Base-by-base conservation (phyloP, 2,329 filamentous ascomycete species). In the Xylariaceae sp. region DNA sequence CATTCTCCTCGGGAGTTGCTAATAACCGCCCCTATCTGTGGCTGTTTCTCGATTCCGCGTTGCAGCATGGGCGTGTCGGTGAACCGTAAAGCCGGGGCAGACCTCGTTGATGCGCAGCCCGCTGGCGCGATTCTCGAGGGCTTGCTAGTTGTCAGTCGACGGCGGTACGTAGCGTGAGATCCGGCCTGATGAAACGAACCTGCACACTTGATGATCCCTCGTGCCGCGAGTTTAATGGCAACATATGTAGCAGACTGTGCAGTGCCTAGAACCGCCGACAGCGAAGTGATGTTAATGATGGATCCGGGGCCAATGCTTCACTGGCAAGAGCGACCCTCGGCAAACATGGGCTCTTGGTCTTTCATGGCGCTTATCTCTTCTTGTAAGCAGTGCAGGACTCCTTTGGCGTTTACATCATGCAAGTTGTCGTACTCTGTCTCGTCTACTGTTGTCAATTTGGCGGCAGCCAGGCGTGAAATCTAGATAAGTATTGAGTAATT, bases 71-170 rank as follows among this genome's bases (percentile, higher is more conserved):
- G 53, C 16, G 56, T 60, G 31, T 62, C 38, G 6, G 55, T 60
- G 17, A 51, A 62, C 6, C n/a, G n/a, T n/a, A n/a, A n/a, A n/a
- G n/a, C 58, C 51, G 2, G 58, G 57, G n/a, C 56, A 62, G 12
- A 57, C 55, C 18, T 60, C 55, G 40, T 60, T 60, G 1, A 60
- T 60, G 5, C 57, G 55, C n/a, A 62, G 52, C 17, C 58, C 53
- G 7, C 38, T 51, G 5, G 19, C 51, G 10, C 40, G 9, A 17
- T 60, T 60, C 33, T 62, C 60, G 5, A 56, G 33, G 12, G 57
- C 58, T 60, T n/a, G n/a, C n/a, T n/a, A n/a, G 39, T 10, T 12
- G 48, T 2, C 14, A 14, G 31, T 16, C n/a, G 18, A 13, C 6
- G 19, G 18, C 7, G n/a, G n/a, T n/a, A n/a, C n/a, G n/a, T n/a